Evolutionary conservation across 164 flowering plant species (phyloP).

Genomic region (Cinnamomum micranthum): DNA sequence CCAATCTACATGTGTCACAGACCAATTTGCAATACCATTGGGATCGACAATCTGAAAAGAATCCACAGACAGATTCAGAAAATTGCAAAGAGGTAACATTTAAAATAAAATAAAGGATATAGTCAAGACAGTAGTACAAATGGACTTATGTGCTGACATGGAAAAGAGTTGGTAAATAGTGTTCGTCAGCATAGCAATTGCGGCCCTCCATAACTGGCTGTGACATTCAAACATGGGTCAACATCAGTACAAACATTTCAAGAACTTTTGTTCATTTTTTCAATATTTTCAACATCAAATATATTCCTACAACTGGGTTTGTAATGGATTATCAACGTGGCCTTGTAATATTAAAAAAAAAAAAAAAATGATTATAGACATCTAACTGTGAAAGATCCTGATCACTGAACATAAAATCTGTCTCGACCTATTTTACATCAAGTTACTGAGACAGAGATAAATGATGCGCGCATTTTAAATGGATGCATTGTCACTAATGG

Average conservation of each 20-base stretch:
- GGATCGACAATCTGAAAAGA: conserved; percentile 77
- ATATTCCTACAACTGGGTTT: neutral
- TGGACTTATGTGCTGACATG: conserved; percentile 42
- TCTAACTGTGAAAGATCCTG: neutral
- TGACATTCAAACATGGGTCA: conserved; percentile 17
- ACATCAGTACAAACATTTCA: conserved; percentile 7
- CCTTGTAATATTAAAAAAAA: neutral
- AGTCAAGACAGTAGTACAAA: neutral
- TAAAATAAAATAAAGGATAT: neutral
- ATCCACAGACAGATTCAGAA: neutral
- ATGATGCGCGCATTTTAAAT: no score
- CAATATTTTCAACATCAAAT: neutral
- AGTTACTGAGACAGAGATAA: no score
- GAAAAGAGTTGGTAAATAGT: conserved; percentile 92
- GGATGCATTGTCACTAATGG: no score
- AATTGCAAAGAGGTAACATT: neutral
- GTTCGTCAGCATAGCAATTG: conserved; percentile 95
- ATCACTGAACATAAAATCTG: no score
- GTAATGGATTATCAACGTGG: neutral
- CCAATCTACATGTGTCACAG: conserved; percentile 46
- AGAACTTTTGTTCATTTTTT: neutral
- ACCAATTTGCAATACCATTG: conserved; percentile 89
- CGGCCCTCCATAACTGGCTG: conserved; percentile 97
- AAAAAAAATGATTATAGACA: neutral
- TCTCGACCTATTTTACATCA: no score